phyloP scores from a whole-genome alignment of 148 eudicot genomes.

The Amaranthus cruentus region DNA sequence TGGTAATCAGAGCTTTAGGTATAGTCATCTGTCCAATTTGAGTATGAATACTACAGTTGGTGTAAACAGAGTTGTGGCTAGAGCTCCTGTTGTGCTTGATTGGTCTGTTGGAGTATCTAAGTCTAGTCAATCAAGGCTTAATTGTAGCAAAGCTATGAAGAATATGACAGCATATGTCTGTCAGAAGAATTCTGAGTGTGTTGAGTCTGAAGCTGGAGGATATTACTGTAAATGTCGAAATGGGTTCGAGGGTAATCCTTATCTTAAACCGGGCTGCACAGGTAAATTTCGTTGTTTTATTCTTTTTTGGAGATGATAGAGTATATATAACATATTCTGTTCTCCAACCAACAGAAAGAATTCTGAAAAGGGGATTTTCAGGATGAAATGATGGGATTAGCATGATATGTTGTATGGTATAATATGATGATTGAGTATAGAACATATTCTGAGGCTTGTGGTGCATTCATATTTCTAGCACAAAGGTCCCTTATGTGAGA shows the following conservation, averaged over 20 bases:
- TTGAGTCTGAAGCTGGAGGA: constrained; percentile 24
- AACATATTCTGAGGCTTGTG: no score
- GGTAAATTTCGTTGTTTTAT: constrained; percentile 24
- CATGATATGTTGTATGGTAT: no score
- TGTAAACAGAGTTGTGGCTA: background rate
- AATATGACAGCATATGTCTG: constrained; percentile 24
- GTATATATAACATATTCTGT: no score
- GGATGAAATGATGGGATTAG: no score
- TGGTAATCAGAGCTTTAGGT: background rate
- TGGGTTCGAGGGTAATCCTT: constrained; percentile 41
- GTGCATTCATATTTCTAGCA: no score
- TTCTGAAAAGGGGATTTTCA: no score
- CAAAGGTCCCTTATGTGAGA: background rate
- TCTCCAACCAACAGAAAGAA: no score
- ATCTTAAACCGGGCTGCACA: constrained; percentile 29
- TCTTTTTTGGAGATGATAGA: constrained; percentile 6
- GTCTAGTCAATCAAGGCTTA: background rate
- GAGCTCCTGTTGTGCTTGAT: constrained; percentile 12
- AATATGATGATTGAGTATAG: no score
- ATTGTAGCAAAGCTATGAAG: constrained; percentile 1
- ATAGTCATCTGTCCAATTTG: constrained; percentile 1
- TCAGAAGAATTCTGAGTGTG: constrained; percentile 29
- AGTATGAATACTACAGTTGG: background rate
- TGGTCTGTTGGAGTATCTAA: constrained; percentile 6
- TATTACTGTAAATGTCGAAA: constrained; percentile 30